Conservation (phyloP, 139 green algal species). For the Spirogloea muscicola region DNA sequence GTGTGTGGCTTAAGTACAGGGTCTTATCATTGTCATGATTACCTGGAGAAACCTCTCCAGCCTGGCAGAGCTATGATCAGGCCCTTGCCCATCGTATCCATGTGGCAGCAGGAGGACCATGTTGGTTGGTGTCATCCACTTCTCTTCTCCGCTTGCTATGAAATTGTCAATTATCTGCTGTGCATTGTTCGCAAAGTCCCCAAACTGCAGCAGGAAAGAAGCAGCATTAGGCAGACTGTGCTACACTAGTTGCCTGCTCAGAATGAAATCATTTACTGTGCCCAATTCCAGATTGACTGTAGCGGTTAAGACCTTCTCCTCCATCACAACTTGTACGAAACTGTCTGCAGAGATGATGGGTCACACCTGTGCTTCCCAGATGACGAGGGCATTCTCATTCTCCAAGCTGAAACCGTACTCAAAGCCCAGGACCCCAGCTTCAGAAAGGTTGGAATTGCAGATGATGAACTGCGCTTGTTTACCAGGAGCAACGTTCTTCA, state of each 20-base stretch:
- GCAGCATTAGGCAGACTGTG: too few species aligned
- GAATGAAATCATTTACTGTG: too few species aligned
- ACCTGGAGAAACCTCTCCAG: constrained; percentile 89
- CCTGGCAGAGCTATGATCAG: constrained; percentile 83
- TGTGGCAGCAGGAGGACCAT: constrained; percentile 85
- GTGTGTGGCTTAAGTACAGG: too few species aligned
- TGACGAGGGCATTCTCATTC: constrained; percentile 40
- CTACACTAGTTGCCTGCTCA: too few species aligned
- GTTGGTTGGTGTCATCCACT: constrained; percentile 73
- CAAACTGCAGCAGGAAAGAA: constrained; percentile 68
- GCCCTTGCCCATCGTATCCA: constrained; percentile 74
- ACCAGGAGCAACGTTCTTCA: constrained; percentile 59
- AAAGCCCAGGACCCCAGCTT: constrained; percentile 66
- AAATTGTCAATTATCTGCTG: constrained; percentile 56
- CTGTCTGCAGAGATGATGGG: too few species aligned
- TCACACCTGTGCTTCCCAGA: constrained; percentile 45
- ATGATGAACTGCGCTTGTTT: constrained; percentile 58
- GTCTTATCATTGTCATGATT: too few species aligned
- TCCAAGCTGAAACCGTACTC: constrained; percentile 79
- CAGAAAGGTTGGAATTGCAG: constrained; percentile 46
- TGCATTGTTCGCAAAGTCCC: constrained; percentile 95
- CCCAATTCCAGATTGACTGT: too few species aligned
- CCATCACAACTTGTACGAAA: too few species aligned
- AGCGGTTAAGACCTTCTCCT: too few species aligned
- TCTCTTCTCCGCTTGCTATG: constrained; percentile 73